Evolutionary conservation across 345 rosid genomes (phyloP).

Genomic region (Viola odorata): DNA sequence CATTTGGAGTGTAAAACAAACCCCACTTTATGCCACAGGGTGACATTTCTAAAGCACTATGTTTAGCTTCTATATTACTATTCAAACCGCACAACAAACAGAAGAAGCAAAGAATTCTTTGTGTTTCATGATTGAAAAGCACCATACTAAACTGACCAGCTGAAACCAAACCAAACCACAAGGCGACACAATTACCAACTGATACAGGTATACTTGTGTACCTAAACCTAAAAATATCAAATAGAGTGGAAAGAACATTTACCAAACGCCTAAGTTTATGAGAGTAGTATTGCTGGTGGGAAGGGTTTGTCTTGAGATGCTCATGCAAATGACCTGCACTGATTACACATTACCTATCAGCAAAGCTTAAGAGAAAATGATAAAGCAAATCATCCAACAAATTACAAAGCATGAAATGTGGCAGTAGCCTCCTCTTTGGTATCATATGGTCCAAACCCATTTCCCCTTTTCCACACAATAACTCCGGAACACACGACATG

Average conservation of each 20-base stretch:
- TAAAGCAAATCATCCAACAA: background rate
- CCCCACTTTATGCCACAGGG: too few relatives aligned
- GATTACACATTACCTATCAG: constrained; percentile 17
- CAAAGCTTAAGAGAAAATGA: constrained; percentile 9
- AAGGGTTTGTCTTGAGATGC: constrained; percentile 38
- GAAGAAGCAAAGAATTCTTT: too few relatives aligned
- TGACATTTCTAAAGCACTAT: too few relatives aligned
- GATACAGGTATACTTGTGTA: too few relatives aligned
- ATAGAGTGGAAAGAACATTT: background rate
- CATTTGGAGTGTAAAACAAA: too few relatives aligned
- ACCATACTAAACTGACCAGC: too few relatives aligned
- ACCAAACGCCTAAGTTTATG: constrained; percentile 68
- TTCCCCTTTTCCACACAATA: background rate
- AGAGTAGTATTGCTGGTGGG: constrained; percentile 57
- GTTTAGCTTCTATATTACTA: too few relatives aligned
- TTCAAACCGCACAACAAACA: too few relatives aligned
- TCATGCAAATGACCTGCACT: constrained; percentile 76
- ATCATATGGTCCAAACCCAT: background rate
- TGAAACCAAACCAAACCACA: too few relatives aligned
- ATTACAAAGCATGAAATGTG: constrained; percentile 5
- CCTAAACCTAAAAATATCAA: background rate
- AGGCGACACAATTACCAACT: too few relatives aligned
- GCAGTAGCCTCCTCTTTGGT: too few relatives aligned
- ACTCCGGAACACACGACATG: background rate
- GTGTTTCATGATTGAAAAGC: too few relatives aligned